Evolutionary conservation across 441 rosid genomes (phyloP), one percentile per base, ranked within the genome.

Genomic region (Adansonia madagascariensis): DNA sequence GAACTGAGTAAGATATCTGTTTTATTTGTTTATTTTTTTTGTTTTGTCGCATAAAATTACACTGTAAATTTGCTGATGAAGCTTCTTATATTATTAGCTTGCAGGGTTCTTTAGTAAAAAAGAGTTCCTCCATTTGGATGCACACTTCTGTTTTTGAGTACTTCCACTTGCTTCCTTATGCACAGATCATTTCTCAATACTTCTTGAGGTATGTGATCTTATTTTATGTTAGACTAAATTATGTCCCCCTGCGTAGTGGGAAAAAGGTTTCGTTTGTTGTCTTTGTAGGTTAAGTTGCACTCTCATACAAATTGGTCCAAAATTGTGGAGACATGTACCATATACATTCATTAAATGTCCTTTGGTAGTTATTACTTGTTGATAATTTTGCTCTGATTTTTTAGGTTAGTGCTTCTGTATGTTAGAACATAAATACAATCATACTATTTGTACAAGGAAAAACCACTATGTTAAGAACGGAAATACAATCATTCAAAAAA

Each of bases 141-240:
- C 75, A 68, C 10, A 83, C 89, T 35, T 46, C 88, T 18, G 89
- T 65, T 67, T 91, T 91, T 17, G 94, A 92, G 70, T 88, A 94
- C 81, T 91, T 89, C 75, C 94, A 87, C 82, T 71, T 95, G 86
- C 97, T 94, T 80, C 97, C 97, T 61, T 95, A 80, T 82, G 87
- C 89, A 43, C 78, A 59, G 61, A 79, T 91, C 73, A 59, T 95
- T 59, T 80, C 71, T 47, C 89, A 86, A 46, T 92, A 97, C 94
- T 60, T 80, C 79, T 85, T 89, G 47, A 88, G 96, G 99, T 94
- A 73, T 66, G 77, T 39, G 8, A 15, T 50, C 59, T 53, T 17
- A 31, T 27, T 9, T 18, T 46, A 2, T 49, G 41, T 50, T 43
- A 69, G 57, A 35, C 57, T 49, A 69, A 67, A 67, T 44, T 66